Evolutionary conservation across 805 yeast species (phyloP), one percentile per base, ranked within the genome.

Genomic region (Yarrowia phangngaensis): DNA sequence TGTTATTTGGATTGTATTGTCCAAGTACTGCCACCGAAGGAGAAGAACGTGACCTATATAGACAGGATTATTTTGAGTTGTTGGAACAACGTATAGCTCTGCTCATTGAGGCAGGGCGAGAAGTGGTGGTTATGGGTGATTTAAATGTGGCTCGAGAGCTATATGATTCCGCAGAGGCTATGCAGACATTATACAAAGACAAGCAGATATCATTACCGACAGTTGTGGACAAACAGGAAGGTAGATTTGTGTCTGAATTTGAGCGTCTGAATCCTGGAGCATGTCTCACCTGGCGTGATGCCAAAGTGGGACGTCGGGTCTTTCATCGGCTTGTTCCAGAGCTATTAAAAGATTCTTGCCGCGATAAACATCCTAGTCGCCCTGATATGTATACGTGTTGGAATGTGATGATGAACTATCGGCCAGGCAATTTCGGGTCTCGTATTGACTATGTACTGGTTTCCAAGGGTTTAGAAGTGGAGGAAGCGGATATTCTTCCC

Each of bases 341-440:
- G 2, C n/a, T 32, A 3, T 20, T 64, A 52, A n/a, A 15, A 17
- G 58, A 60, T 43, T 51, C 58, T 51, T 35, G 68, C 58, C 55
- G 70, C 54, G 14, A 62, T 64, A 3, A 76, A 75, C 31, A 65
- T 75, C 80, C 82, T 1, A 64, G 82, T 12, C 68, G 79, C 38
- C 60, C 74, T 58, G 79, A 76, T 16, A 70, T 88, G 76, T 92
- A 83, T 60, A 88, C 97, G 0, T 92, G 89, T 36, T 90, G 98
- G 98, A 89, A 88, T 63, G 83, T 88, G 2, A 64, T 80, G 56
- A 75, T 76, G 45, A 83, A 83, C 56, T 74, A 84, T 15, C 67
- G 98, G 22, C 88, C 92, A 1, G 70, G 81, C 1, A 90, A 90
- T 60, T 83, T 74, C 63, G 97, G 98, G 0, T 83, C 96, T 2